Conservation (phyloP, 2,329 filamentous ascomycete species). For the Microcyclosporella mali region DNA sequence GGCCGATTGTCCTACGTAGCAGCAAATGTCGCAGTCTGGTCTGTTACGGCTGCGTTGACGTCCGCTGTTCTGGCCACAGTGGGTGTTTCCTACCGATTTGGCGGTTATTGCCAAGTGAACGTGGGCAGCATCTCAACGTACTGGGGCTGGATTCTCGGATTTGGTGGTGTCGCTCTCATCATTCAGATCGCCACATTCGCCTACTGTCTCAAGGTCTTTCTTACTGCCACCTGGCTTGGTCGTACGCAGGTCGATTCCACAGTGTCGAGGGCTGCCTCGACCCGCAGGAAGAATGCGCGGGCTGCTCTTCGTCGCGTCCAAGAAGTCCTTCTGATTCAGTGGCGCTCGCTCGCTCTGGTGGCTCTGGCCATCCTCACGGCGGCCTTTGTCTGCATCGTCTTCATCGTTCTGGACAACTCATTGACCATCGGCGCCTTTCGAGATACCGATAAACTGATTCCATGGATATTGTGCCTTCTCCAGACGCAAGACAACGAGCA, state of each 20-base stretch:
- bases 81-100: constrained; percentile 55
- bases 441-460: constrained; percentile 18
- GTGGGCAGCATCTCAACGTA: constrained; percentile 34
- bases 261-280: constrained; percentile 17
- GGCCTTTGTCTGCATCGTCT: constrained; percentile 21
- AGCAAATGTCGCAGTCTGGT: constrained; percentile 28
- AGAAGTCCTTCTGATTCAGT: constrained; percentile 74
- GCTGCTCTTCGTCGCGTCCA: constrained; percentile 67
- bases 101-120: constrained; percentile 86
- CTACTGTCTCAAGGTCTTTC: constrained; percentile 34
- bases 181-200: constrained; percentile 31
- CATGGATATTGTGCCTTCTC: constrained; percentile 25
- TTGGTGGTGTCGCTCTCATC: constrained; percentile 29
- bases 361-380: constrained; percentile 59
- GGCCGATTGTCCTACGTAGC: constrained; percentile 27
- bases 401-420: constrained; percentile 21
- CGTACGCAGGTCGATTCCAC: constrained; percentile 16
- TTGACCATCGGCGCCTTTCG: constrained; percentile 17
- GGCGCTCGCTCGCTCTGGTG: constrained; percentile 74
- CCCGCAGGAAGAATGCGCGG: constrained; percentile 39
- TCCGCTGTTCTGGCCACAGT: constrained; percentile 40
- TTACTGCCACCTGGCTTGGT: constrained; percentile 15
- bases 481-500: constrained; percentile 15
- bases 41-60: constrained; percentile 28
- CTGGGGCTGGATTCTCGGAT: constrained; percentile 35